Conservation (phyloP, 2,329 filamentous ascomycete species). For the Alternaria infectoria region DNA sequence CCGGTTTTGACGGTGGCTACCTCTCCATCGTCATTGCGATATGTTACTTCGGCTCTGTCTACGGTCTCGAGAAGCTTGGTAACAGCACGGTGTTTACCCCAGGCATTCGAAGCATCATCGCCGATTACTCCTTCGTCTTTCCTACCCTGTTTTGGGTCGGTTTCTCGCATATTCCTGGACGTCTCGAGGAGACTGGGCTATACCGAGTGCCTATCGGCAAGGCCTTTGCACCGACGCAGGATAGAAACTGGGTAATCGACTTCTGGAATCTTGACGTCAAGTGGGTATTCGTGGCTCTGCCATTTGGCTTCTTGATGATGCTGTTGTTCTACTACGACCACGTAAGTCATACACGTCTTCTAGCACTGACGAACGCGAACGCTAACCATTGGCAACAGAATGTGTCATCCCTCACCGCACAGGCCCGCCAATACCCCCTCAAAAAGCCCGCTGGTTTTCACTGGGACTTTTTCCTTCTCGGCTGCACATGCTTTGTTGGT, state of each 20-base stretch:
- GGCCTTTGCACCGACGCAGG: conserved; percentile 57
- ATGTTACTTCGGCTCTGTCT: conserved; percentile 60
- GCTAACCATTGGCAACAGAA: conserved; percentile 38
- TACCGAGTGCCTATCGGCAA: conserved; percentile 52
- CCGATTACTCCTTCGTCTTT: conserved; percentile 58
- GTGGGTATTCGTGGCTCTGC: conserved; percentile 61
- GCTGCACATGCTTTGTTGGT: conserved; percentile 59
- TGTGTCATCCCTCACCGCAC: conserved; percentile 60
- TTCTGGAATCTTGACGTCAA: conserved; percentile 61
- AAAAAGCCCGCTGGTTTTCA: conserved; percentile 63
- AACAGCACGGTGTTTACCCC: conserved; percentile 54
- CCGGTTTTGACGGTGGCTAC: conserved; percentile 54
- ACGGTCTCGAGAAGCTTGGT: conserved; percentile 58
- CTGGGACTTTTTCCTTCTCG: conserved; percentile 64
- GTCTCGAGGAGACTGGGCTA: conserved; percentile 51
- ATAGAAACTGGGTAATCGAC: conserved; percentile 57
- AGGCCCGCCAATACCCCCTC: conserved; percentile 60
- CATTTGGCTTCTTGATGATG: conserved; percentile 61
- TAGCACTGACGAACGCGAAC: no score
- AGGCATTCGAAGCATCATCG: conserved; percentile 54
- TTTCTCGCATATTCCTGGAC: conserved; percentile 60
- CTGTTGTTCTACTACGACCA: conserved; percentile 66
- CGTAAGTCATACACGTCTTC: conserved; percentile 31
- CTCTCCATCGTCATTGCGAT: conserved; percentile 59
- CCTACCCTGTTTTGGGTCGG: conserved; percentile 62